Conservation (phyloP, 192 early-diverging fungal genomes). For the Coemansia sp. region DNA sequence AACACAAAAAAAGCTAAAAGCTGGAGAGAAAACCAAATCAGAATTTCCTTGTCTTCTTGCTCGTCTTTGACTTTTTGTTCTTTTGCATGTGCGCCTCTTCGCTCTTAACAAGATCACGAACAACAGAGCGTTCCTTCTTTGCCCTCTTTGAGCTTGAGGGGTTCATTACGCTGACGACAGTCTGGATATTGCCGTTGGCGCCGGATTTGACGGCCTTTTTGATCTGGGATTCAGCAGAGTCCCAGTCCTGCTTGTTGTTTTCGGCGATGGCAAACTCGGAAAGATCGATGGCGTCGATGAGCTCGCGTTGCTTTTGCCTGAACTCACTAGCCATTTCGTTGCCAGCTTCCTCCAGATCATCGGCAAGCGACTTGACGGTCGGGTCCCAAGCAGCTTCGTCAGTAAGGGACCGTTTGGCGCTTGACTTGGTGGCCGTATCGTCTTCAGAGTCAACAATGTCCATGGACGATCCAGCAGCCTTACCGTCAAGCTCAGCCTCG, state of each 20-base stretch:
- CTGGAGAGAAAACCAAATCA: not conserved
- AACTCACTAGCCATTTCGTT: conserved; percentile 68
- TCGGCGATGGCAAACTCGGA: conserved; percentile 75
- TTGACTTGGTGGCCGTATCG: not conserved
- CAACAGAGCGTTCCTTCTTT: conserved; percentile 39
- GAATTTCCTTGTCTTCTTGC: conserved; percentile 43
- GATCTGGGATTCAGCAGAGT: conserved; percentile 67
- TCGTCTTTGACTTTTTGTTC: conserved; percentile 48
- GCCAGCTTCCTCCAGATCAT: conserved; percentile 85
- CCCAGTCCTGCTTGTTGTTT: conserved; percentile 72
- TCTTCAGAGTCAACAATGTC: conserved; percentile 3
- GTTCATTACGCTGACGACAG: conserved; percentile 78
- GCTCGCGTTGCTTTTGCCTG: conserved; percentile 73
- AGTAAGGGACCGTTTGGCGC: conserved; percentile 32
- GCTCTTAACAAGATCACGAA: conserved; percentile 23
- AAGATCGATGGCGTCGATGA: conserved; percentile 78
- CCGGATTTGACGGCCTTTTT: conserved; percentile 60
- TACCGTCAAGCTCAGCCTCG: conserved; percentile 33
- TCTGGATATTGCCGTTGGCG: conserved; percentile 20
- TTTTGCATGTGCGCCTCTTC: conserved; percentile 30
- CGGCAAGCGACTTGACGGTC: conserved; percentile 69
- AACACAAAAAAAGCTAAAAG: too few relatives aligned
- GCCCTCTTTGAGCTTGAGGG: conserved; percentile 58
- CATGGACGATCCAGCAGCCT: not conserved
- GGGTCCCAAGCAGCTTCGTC: conserved; percentile 91